A percentile compares a stretch with the other conserved stretches of the same genome.
phyloP scores from a whole-genome alignment of 2,329 filamentous ascomycete species.

The Trichophyton schoenleinii region DNA sequence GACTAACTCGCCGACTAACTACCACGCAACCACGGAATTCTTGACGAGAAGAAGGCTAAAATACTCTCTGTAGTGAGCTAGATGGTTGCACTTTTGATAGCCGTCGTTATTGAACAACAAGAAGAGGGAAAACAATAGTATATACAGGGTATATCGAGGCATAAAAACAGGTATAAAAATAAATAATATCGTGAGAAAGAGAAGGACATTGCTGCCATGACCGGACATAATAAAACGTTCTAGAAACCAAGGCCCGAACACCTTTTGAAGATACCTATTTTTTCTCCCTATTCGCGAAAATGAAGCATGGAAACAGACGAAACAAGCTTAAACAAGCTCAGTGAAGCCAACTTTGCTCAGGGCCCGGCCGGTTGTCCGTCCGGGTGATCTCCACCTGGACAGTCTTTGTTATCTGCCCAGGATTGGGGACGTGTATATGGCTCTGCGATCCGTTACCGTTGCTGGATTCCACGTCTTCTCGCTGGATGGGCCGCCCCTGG shows the following conservation, averaged over 20 bases:
- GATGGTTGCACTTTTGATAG: no score
- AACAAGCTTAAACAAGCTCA: not conserved
- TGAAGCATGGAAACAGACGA: not conserved
- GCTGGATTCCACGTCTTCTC: not conserved
- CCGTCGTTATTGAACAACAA: not conserved
- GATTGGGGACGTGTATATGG: not conserved
- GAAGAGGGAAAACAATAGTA: not conserved
- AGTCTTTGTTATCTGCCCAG: not conserved
- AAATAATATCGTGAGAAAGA: no score
- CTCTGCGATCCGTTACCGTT: not conserved
- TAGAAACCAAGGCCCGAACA: not conserved
- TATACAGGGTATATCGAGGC: constrained; percentile 1
- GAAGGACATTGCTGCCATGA: not conserved
- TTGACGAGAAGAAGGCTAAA: no score
- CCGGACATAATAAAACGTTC: not conserved
- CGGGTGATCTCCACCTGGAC: constrained; percentile 1
- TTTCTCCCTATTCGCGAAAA: not conserved
- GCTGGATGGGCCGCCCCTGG: not conserved
- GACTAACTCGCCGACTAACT: not conserved
- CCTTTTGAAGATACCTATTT: not conserved
- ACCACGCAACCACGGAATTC: no score
- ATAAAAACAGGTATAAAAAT: not conserved
- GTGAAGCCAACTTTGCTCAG: not conserved
- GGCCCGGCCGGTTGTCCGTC: not conserved
- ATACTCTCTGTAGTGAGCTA: no score